Percentiles rank a stretch among this genome's conserved stretches.
These are phyloP conservation scores for Calonectria montana DNA, from an alignment of 2,329 filamentous ascomycete genomes.

Conservation along the genomic window DNA sequence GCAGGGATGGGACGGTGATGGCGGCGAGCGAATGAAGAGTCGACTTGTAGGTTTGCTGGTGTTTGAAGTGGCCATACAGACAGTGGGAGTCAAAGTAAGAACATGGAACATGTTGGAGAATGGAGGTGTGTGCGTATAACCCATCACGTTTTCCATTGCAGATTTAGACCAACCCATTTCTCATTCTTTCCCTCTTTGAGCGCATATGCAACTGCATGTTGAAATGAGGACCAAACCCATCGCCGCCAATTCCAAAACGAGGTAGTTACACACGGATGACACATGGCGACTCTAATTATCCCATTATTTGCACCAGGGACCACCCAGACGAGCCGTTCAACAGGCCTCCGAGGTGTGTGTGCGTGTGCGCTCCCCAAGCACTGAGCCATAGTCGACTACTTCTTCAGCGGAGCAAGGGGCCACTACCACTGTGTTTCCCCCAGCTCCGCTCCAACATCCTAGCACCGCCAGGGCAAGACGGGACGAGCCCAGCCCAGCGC, in stretches of 20 bases:
- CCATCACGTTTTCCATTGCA: constrained; percentile 6
- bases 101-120: not conserved
- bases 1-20: constrained; percentile 7
- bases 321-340: not conserved
- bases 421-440: not conserved
- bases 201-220: constrained; percentile 19
- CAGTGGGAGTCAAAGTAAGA: not conserved
- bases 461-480: constrained; percentile 7
- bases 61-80: not conserved
- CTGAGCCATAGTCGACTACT: constrained; percentile 17
- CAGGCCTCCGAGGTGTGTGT: not conserved
- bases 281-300: not conserved
- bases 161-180: constrained; percentile 21
- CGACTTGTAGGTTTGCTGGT: not conserved
- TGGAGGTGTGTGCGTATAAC: constrained; percentile 36
- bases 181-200: constrained; percentile 6
- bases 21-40: not conserved
- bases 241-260: not conserved
- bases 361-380: not conserved
- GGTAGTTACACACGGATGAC: constrained; percentile 6
- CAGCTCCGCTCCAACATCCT: not conserved
- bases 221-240: constrained; percentile 11
- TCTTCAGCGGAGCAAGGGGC: constrained; percentile 9
- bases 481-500: constrained; percentile 5
- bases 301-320: not conserved